phyloP scores from a whole-genome alignment of 352 stramenopile species.

The Phytophthora pinifolia region DNA sequence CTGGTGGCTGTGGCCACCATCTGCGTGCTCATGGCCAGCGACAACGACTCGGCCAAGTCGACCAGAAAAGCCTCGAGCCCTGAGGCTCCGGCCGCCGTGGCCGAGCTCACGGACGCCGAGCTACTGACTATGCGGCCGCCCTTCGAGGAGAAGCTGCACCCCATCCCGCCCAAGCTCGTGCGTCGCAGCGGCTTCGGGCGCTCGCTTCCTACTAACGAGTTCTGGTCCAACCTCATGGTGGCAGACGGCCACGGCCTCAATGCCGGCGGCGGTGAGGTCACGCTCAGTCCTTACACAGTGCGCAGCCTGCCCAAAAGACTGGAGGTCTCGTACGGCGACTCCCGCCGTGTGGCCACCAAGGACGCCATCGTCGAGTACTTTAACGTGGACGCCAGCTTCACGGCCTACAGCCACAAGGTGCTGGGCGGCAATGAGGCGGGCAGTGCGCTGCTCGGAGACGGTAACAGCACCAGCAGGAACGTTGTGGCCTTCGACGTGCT shows the following conservation, averaged over 20 bases:
- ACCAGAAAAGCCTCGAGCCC: constrained; percentile 2
- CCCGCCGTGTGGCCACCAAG: constrained; percentile 61
- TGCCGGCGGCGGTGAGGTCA: constrained; percentile 69
- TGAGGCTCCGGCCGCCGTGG: background rate
- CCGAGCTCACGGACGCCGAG: constrained; percentile 36
- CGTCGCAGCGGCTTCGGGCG: constrained; percentile 40
- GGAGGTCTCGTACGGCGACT: constrained; percentile 84
- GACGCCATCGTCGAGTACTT: constrained; percentile 80
- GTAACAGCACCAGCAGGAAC: constrained; percentile 62
- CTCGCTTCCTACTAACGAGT: constrained; percentile 86
- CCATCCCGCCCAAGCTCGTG: constrained; percentile 62
- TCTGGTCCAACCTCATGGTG: constrained; percentile 90
- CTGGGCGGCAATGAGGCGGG: constrained; percentile 12
- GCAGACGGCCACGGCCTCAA: constrained; percentile 74
- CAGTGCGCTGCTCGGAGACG: constrained; percentile 49
- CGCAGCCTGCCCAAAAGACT: constrained; percentile 64
- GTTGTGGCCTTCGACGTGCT: constrained; percentile 72
- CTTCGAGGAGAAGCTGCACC: constrained; percentile 53
- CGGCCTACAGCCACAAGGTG: constrained; percentile 50
- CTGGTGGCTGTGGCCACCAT: constrained; percentile 54
- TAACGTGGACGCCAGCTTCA: constrained; percentile 72
- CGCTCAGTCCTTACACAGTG: constrained; percentile 83
- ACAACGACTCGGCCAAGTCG: constrained; percentile 12
- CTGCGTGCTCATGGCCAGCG: constrained; percentile 36
- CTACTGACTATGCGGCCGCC: constrained; percentile 61